Percentiles rank a stretch among this genome's conserved stretches.
Evolutionary conservation across 768 basidiomycete genomes (phyloP).

Genomic region (Hygrophorus russula): DNA sequence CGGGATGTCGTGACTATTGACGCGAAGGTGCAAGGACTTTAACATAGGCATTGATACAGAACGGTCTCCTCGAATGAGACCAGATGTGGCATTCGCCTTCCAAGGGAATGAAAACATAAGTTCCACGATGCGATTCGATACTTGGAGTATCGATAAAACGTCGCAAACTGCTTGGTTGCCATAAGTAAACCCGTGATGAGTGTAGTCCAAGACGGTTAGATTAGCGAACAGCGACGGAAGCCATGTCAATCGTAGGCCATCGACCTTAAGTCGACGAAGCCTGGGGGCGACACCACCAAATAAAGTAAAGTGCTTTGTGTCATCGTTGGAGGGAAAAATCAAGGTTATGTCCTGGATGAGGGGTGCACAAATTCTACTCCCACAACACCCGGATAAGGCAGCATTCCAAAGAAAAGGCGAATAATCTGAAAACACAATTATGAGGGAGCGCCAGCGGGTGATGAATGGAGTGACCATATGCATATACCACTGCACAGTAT

Average conservation of each 20-base stretch:
- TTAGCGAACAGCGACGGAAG: slow-evolving; percentile 49
- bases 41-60: slow-evolving; percentile 35
- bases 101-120: slow-evolving; percentile 45
- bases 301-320: slow-evolving; percentile 52
- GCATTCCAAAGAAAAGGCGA: slow-evolving; percentile 62
- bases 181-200: slow-evolving; percentile 57
- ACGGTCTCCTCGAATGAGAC: slow-evolving; percentile 17
- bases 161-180: slow-evolving; percentile 48
- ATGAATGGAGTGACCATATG: slow-evolving; percentile 42
- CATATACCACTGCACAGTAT: slow-evolving; percentile 50
- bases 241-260: slow-evolving; percentile 57
- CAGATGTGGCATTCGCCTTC: slow-evolving; percentile 17
- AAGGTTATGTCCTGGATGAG: slow-evolving; percentile 45
- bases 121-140: slow-evolving; percentile 41
- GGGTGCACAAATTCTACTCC: slow-evolving; percentile 24
- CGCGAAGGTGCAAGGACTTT: slow-evolving; percentile 32
- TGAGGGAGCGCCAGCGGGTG: slow-evolving; percentile 50
- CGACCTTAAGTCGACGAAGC: slow-evolving; percentile 42
- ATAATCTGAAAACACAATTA: slow-evolving; percentile 42
- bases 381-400: slow-evolving; percentile 44
- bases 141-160: slow-evolving; percentile 42
- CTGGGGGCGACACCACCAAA: slow-evolving; percentile 53
- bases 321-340: slow-evolving; percentile 54
- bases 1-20: slow-evolving; percentile 47
- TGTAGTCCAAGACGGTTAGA: slow-evolving; percentile 55